Evolutionary conservation across 139 green algal genomes (phyloP).

Genomic region (Closterium sp.): DNA sequence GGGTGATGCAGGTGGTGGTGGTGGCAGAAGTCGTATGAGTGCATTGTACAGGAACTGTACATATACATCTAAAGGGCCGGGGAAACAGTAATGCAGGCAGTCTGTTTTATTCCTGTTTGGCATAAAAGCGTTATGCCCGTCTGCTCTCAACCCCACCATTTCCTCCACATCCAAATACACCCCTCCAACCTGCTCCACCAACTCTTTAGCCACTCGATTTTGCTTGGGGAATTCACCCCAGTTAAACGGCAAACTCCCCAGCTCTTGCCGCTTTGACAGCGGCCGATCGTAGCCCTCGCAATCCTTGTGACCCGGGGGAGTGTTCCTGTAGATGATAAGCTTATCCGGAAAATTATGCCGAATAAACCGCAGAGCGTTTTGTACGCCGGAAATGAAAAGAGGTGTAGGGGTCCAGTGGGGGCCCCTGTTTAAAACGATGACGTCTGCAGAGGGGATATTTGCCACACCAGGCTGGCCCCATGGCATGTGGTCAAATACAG

Average conservation of each 20-base stretch:
- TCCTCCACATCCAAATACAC: conserved; percentile 10
- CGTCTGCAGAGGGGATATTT: neutral
- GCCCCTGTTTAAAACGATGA: neutral
- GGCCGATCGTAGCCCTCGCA: neutral
- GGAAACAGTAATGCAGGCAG: neutral
- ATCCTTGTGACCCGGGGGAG: neutral
- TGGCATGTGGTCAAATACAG: neutral
- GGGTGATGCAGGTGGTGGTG: neutral
- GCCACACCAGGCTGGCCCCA: neutral
- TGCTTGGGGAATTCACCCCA: neutral
- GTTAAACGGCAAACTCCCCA: neutral
- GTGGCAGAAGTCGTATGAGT: neutral
- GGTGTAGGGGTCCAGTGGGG: neutral
- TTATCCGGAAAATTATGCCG: neutral
- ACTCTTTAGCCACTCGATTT: neutral
- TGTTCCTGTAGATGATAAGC: neutral
- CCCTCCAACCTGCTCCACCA: conserved; percentile 1
- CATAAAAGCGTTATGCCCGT: neutral
- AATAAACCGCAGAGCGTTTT: neutral
- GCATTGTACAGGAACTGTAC: neutral
- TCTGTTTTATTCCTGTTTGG: neutral
- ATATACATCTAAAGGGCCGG: neutral
- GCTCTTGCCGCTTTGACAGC: neutral
- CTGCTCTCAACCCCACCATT: neutral
- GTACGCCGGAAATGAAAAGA: neutral